Conservation (phyloP, 495 filamentous ascomycete species). For the Parathielavia hyrcaniae region DNA sequence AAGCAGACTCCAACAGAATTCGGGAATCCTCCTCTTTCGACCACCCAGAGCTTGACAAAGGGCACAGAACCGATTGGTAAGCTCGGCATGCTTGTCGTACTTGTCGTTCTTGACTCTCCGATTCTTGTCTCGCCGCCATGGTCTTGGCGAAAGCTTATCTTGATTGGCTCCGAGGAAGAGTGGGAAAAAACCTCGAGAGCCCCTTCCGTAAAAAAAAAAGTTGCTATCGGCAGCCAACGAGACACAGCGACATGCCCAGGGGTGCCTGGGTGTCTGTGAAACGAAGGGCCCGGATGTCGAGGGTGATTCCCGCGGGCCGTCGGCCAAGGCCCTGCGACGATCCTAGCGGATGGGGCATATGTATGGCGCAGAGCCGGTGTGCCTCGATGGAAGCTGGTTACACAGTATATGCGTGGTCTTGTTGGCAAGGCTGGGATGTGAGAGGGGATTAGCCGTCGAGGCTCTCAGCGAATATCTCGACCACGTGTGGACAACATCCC, state of each 20-base stretch:
- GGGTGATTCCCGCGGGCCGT: too few species aligned
- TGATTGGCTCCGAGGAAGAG: background rate
- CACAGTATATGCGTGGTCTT: background rate
- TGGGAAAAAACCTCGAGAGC: background rate
- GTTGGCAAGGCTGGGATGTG: background rate
- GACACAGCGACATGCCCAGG: background rate
- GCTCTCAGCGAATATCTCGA: conserved; percentile 9
- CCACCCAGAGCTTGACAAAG: background rate
- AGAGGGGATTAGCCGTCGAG: background rate
- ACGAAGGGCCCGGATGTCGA: background rate
- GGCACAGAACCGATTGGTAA: background rate
- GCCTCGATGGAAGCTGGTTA: too few species aligned
- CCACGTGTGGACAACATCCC: conserved; percentile 12
- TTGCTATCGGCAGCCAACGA: background rate
- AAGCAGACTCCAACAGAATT: too few species aligned
- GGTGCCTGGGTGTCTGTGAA: too few species aligned
- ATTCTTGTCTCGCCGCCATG: conserved; percentile 2
- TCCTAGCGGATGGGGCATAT: too few species aligned
- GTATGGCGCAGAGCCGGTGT: too few species aligned
- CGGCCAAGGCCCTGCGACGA: too few species aligned
- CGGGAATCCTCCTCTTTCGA: background rate
- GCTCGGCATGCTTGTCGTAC: background rate
- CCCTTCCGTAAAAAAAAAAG: background rate
- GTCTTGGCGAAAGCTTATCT: conserved; percentile 30
- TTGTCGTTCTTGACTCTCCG: background rate